Evolutionary conservation across 768 basidiomycete genomes (phyloP), one percentile per base, ranked within the genome.

Genomic region (Pulveroboletus sp.): DNA sequence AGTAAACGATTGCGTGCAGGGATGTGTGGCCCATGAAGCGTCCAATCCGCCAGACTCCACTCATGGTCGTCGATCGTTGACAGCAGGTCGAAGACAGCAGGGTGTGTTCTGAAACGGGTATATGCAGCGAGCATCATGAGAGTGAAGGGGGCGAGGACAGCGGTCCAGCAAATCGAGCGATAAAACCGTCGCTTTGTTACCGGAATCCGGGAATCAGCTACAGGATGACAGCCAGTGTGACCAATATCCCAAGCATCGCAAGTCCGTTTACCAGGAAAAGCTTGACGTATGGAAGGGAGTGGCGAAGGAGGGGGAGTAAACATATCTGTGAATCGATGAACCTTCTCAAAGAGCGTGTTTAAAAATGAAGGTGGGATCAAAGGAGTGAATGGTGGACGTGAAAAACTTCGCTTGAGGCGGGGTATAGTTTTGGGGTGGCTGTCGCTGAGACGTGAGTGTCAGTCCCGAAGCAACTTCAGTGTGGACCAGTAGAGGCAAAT

Each of bases 71-170:
- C 46, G 49, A 55, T 39, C 46, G 55, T 52, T 34, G 66, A 65
- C 52, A 76, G 60, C 27, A 72, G 57, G 60, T 79, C 76, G 53
- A 80, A 70, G 26, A 71, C 66, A 36, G 66, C 70, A 27, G 76
- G 77, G 56, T 77, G 81, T 10, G 74, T 63, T 50, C 76, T 36
- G 63, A 73, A 82, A n/a, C 71, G 78, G 14, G 78, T 76, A 12
- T 74, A 77, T 3, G 71, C 60, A 11, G 81, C 79, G 51, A 86
- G 72, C 36, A 82, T 47, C 32, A 84, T 60, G 43, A 89, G 73
- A 6, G 72, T 55, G 10, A 83, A 54, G 3, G 86, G 86, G 3
- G 85, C 71, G 29, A 82, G 53, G 35, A 86, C 46, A 46, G 82
- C 73, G 2, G 78, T 71, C 76, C 76, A 79, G 61, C 69, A 67